Evolutionary conservation across 2,329 filamentous ascomycete genomes (phyloP), one percentile per base, ranked within the genome.

Genomic region (Alternaria sp.): DNA sequence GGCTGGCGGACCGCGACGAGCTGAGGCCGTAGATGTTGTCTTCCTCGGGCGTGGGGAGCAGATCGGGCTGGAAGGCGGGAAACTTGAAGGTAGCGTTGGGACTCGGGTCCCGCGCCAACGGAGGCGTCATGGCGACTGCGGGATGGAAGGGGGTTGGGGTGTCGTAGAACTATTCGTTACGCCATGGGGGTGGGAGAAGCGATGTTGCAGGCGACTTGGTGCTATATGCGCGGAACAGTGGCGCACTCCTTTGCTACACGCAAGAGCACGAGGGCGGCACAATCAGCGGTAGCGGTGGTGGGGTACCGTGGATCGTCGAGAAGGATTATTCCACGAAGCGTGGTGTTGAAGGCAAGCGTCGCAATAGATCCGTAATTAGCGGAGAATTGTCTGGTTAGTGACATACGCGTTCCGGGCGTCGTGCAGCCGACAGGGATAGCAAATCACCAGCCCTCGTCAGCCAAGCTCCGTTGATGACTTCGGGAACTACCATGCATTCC

Each of bases 21-120:
- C 64, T 78, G 59, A 72, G 66, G 58, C 75, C 74, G 44, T 70
- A 74, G 19, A 46, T 28, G n/a, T 73, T 68, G 60, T 78, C 75
- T 62, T 80, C 77, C 52, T 80, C 74, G 45, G 79, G 76, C 54
- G 75, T 77, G 13, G 79, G 79, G 19, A 81, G 73, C 52, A 81
- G 71, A 32, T 83, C 80, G 36, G 78, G 79, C 64, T 81, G 77
- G 68, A 84, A 81, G 65, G 82, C 75, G 43, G 82, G 82, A 70
- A 84, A 84, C 64, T 81, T 82, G 73, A 81, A 81, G 12, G 77
- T 83, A 65, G 76, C 69, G 40, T 76, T 70, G 56, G 77, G 67
- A 58, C 69, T 74, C 55, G 74, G 59, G 64, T 77, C 74, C 56
- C 70, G 66, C 56, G 70, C 73, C 62, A 74, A 70, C 50, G 66